Evolutionary conservation across 495 filamentous ascomycete genomes (phyloP).

Genomic region (Tuber brumale): DNA sequence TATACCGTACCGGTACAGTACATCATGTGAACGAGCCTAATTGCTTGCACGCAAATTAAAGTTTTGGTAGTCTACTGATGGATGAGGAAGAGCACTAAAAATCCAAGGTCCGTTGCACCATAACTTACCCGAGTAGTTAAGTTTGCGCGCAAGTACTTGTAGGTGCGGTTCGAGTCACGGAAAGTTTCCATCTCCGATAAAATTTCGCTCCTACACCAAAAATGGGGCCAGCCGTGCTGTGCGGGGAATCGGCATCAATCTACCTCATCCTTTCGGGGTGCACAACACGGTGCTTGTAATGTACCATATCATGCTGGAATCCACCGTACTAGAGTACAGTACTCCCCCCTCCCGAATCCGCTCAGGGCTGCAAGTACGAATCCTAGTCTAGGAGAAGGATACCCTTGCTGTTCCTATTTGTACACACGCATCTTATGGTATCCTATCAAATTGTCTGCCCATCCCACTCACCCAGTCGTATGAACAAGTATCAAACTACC

Average conservation of each 20-base stretch:
- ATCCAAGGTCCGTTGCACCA: no score
- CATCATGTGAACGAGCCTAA: not conserved
- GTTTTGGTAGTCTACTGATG: not conserved
- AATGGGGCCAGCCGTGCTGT: not conserved
- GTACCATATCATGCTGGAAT: not conserved
- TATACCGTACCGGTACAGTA: no score
- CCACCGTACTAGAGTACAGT: no score
- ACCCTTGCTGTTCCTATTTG: not conserved
- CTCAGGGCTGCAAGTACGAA: not conserved
- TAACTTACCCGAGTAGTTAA: no score
- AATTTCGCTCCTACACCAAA: not conserved
- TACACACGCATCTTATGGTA: not conserved
- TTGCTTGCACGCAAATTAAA: not conserved
- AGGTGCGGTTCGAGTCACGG: not conserved
- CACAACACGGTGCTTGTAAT: not conserved
- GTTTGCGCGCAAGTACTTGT: no score
- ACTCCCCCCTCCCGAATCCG: not conserved
- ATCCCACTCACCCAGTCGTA: not conserved
- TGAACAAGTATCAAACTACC: not conserved
- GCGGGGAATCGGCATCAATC: not conserved
- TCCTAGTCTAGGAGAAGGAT: not conserved
- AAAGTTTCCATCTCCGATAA: not conserved
- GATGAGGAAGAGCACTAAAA: no score
- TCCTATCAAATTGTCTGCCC: not conserved
- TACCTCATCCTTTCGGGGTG: not conserved